Conservation (phyloP, 2,329 filamentous ascomycete genomes). For the Ophiocordyceps australis region DNA sequence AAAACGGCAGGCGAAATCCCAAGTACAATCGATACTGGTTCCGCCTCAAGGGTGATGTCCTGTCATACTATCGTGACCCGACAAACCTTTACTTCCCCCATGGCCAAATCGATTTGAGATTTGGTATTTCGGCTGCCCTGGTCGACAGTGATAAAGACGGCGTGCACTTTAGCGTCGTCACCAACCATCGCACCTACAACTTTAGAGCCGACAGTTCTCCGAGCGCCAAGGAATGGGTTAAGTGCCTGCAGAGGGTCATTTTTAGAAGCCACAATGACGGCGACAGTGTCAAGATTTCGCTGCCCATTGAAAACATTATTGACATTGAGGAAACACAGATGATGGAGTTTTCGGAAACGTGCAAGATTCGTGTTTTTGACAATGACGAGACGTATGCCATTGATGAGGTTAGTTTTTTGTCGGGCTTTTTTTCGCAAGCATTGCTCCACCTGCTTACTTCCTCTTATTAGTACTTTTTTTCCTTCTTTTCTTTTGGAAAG, state of each 20-base stretch:
- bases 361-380: conserved; percentile 84
- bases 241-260: conserved; percentile 81
- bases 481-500: conserved; percentile 74
- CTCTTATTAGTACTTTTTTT: conserved; percentile 69
- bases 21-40: conserved; percentile 90
- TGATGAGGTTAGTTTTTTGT: conserved; percentile 50
- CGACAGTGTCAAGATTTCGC: conserved; percentile 87
- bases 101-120: conserved; percentile 81
- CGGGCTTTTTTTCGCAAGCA: not conserved
- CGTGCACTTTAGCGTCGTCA: conserved; percentile 63
- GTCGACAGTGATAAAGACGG: conserved; percentile 62
- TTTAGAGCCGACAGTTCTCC: conserved; percentile 76
- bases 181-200: conserved; percentile 65
- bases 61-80: conserved; percentile 75
- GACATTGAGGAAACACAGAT: conserved; percentile 87
- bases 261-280: conserved; percentile 93
- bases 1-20: conserved; percentile 75
- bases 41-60: conserved; percentile 72
- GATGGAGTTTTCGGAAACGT: conserved; percentile 80
- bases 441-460: conserved; percentile 1
- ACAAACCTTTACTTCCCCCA: conserved; percentile 81
- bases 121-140: conserved; percentile 73
- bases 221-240: conserved; percentile 94
- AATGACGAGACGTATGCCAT: conserved; percentile 89
- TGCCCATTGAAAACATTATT: conserved; percentile 76